A percentile compares a stretch with the other conserved stretches of the same genome.
Conservation (phyloP, 192 early-diverging fungal genomes). For the Backusella circina region DNA sequence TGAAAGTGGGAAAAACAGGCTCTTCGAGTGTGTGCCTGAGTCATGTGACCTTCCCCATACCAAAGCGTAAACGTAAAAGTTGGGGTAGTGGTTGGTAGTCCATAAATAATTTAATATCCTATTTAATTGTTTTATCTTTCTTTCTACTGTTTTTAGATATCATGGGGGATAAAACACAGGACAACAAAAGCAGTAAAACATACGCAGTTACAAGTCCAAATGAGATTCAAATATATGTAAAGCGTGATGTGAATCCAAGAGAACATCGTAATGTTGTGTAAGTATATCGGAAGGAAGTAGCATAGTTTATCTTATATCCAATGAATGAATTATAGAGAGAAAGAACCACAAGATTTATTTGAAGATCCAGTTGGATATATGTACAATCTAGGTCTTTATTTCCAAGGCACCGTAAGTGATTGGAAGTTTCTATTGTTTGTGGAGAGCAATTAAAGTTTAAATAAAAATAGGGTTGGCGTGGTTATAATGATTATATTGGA, state of each 20-base stretch:
- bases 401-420: conserved; percentile 53
- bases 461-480: conserved; percentile 73
- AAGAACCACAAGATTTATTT: conserved; percentile 53
- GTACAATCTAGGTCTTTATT: conserved; percentile 50
- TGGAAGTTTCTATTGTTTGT: background rate
- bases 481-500: conserved; percentile 75
- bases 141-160: background rate
- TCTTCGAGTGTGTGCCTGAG: background rate
- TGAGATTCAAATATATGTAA: conserved; percentile 7
- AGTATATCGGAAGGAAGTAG: background rate
- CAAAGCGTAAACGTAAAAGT: background rate
- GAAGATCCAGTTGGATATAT: conserved; percentile 73
- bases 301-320: background rate
- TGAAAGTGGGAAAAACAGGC: background rate
- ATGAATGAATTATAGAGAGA: conserved; percentile 14
- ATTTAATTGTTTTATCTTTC: background rate
- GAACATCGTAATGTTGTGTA: conserved; percentile 36
- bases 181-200: background rate
- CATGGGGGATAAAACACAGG: background rate
- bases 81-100: background rate
- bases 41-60: background rate
- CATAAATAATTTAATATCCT: background rate
- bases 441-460: background rate
- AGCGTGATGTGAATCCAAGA: background rate
- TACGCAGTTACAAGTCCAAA: background rate